Percentiles rank a stretch among this genome's conserved stretches.
Conservation (phyloP, 305 asterid genomes). For the Fraxinus velutina region DNA sequence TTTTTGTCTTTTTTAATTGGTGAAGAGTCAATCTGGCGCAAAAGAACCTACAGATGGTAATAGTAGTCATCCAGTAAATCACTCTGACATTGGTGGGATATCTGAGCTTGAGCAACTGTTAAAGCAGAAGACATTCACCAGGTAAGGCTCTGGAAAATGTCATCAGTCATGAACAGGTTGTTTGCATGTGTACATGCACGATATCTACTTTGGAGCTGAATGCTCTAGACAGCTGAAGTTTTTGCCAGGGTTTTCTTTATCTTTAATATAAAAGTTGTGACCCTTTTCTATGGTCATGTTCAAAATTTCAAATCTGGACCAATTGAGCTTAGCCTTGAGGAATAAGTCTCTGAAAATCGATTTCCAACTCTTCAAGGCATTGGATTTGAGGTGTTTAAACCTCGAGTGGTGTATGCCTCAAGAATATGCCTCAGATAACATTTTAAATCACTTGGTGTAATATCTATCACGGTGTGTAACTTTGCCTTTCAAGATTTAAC, state of each 20-base stretch:
- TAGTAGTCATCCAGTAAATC: constrained; percentile 29
- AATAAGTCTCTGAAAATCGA: neutral
- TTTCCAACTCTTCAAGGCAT: neutral
- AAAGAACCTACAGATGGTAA: constrained; percentile 33
- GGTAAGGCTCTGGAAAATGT: constrained; percentile 34
- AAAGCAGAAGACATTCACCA: constrained; percentile 67
- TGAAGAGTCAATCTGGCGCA: constrained; percentile 40
- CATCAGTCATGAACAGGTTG: neutral
- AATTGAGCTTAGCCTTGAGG: neutral
- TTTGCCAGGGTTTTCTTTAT: neutral
- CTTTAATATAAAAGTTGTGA: neutral
- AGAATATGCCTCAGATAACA: neutral
- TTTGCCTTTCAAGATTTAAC: neutral
- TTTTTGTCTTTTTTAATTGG: constrained; percentile 20
- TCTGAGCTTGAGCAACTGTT: constrained; percentile 71
- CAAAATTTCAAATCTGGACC: neutral
- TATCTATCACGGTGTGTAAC: neutral
- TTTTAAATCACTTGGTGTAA: neutral
- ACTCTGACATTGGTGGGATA: constrained; percentile 34
- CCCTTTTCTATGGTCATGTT: neutral
- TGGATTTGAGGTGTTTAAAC: neutral
- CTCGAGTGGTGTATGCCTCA: neutral
- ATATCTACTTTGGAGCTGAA: neutral
- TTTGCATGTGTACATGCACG: constrained; percentile 1
- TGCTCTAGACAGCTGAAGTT: neutral